These are phyloP conservation scores for Astragalus membranaceus DNA, from an alignment of 306 rosid genomes.

Conservation along the genomic window DNA sequence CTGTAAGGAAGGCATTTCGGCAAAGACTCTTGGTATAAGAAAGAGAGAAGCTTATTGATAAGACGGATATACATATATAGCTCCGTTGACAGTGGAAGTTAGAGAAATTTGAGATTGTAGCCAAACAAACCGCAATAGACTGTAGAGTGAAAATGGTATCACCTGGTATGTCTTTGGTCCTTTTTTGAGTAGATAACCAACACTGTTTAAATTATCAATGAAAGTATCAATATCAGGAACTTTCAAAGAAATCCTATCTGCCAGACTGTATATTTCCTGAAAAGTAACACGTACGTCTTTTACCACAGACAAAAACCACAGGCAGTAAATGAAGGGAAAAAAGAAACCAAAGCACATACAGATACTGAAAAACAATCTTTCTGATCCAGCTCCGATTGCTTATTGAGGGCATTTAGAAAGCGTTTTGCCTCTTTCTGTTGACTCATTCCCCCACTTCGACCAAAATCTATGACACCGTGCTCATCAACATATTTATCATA, in stretches of 20 bases:
- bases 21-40: background rate
- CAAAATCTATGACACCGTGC: constrained; percentile 89
- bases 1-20: background rate
- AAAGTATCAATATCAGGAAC: constrained; percentile 88
- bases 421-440: constrained; percentile 94
- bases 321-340: background rate
- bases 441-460: constrained; percentile 98
- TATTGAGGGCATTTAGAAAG: constrained; percentile 83
- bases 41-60: background rate
- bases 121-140: background rate
- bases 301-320: background rate
- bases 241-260: constrained; percentile 68
- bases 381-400: constrained; percentile 83
- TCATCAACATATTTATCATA: constrained; percentile 88
- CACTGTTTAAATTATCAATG: constrained; percentile 73
- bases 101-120: background rate
- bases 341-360: constrained; percentile 28
- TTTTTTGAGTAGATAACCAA: constrained; percentile 79
- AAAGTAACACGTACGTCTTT: constrained; percentile 12
- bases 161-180: constrained; percentile 95
- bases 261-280: constrained; percentile 91
- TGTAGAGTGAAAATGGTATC: background rate
- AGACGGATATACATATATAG: background rate
- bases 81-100: constrained; percentile 1
- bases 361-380: constrained; percentile 79